Conservation (phyloP, 148 eudicot genomes). For the Talinum fruticosum region DNA sequence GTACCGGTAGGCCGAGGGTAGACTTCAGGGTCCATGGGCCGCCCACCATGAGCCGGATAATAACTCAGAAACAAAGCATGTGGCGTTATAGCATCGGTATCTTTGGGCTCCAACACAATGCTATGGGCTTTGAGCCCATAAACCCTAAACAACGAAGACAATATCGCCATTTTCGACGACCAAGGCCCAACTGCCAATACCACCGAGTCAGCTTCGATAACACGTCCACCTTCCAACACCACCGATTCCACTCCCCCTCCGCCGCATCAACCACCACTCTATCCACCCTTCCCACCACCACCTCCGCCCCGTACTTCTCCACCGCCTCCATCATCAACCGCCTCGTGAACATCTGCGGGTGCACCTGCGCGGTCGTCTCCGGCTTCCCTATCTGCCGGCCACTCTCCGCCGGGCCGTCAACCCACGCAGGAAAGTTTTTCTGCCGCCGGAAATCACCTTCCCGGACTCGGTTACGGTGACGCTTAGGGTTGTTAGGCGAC, state of each 20-base stretch:
- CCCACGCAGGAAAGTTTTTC: conserved; percentile 56
- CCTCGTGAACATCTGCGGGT: conserved; percentile 64
- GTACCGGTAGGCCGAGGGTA: conserved; percentile 91
- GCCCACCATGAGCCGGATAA: conserved; percentile 43
- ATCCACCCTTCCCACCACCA: conserved; percentile 68
- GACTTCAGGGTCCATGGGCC: conserved; percentile 75
- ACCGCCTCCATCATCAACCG: conserved; percentile 53
- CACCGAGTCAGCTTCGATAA: conserved; percentile 58
- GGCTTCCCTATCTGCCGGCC: conserved; percentile 51
- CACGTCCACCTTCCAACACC: conserved; percentile 53
- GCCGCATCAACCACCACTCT: conserved; percentile 39
- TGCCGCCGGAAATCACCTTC: not conserved
- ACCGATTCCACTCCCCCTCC: conserved; percentile 42
- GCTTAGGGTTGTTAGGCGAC: conserved; percentile 60
- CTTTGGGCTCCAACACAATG: conserved; percentile 72
- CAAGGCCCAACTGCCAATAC: conserved; percentile 92
- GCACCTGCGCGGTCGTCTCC: conserved; percentile 80
- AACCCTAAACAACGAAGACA: conserved; percentile 60
- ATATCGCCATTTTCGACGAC: conserved; percentile 41
- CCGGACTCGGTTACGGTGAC: conserved; percentile 44
- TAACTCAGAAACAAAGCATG: conserved; percentile 77
- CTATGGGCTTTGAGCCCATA: conserved; percentile 84
- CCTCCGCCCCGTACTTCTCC: conserved; percentile 59
- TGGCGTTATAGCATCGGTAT: conserved; percentile 44
- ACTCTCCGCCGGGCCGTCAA: conserved; percentile 49